Evolutionary conservation across 495 filamentous ascomycete genomes (phyloP), one percentile per base, ranked within the genome.

Genomic region (Mytilinidion resinicola): DNA sequence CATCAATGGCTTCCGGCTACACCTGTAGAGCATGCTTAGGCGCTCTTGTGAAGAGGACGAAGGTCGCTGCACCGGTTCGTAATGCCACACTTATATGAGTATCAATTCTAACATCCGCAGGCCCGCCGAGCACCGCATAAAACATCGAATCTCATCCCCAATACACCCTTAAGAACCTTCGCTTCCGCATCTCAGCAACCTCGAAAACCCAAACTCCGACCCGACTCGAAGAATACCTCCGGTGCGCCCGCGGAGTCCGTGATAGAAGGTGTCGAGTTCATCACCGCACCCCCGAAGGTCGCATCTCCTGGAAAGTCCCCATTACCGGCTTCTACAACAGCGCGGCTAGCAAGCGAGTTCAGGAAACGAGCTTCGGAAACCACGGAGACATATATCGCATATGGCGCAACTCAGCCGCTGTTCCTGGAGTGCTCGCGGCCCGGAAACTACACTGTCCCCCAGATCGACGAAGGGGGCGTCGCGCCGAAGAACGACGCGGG

Each of bases 351-450:
- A 15, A 10, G 17, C 20, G 41, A 51, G 51, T 12, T 63, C 4
- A 39, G 61, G 9, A 50, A 60, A 41, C 56, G 21, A 54, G 58
- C 58, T 11, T 60, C 60, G 9, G 33, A 58, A 19, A 51, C 53
- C 33, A 61, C 59, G 30, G 84, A 88, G 57, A 85, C 83, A 1
- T 95, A 93, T 67, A 76, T 86, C 34, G 87, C 88, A 12, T 90
- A 88, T 65, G 82, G 82, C 54, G 81, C 84, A 52, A 95, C 90
- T 19, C 84, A 93, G 72, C 77, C 79, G 50, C 77, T 96, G 20
- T 89, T 88, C 68, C 85, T 87, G 62, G 79, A 86, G 61, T 96
- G 91, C 71, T 82, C 85, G 8, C 70, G 63, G 25, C 87, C 91
- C 66, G 91, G 86, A 38, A 82, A 82, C 44, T 97, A 97, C 68